phyloP scores from a whole-genome alignment of 352 stramenopile species.

The Phytophthora agathidicida region DNA sequence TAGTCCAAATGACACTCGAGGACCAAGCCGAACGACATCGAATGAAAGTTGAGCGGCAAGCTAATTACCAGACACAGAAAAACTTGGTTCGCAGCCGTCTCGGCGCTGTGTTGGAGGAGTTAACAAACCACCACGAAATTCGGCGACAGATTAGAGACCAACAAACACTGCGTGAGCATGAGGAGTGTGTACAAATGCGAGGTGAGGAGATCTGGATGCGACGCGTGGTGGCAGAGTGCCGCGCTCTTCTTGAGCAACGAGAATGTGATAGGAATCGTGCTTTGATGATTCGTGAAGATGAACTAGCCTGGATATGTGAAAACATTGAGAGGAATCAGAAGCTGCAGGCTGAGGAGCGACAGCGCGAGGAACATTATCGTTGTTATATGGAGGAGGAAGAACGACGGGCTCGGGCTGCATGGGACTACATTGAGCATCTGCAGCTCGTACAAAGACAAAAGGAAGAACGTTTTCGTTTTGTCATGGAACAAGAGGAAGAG shows the following conservation, averaged over 20 bases:
- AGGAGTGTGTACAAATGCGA: slow-evolving; percentile 52
- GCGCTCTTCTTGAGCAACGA: slow-evolving; percentile 21
- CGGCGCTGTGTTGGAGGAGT: slow-evolving; percentile 32
- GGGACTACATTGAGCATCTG: slow-evolving; percentile 4
- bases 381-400: slow-evolving; percentile 31
- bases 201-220: slow-evolving; percentile 47
- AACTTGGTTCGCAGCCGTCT: slow-evolving; percentile 7
- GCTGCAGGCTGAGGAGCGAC: slow-evolving; percentile 5
- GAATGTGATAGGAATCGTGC: slow-evolving; percentile 23
- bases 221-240: slow-evolving; percentile 31
- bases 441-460: slow-evolving; percentile 6
- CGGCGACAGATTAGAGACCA: slow-evolving; percentile 26
- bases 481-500: slow-evolving; percentile 25
- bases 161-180: slow-evolving; percentile 30
- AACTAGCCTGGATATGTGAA: slow-evolving; percentile 5
- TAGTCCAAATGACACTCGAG: slow-evolving; percentile 19
- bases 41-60: slow-evolving; percentile 15
- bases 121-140: slow-evolving; percentile 23
- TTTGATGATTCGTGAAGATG: slow-evolving; percentile 46
- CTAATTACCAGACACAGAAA: slow-evolving; percentile 16
- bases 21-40: slow-evolving; percentile 29
- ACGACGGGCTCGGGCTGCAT: slow-evolving; percentile 7
- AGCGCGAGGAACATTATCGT: slow-evolving; percentile 2
- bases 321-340: slow-evolving; percentile 2
- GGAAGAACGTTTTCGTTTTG: slow-evolving; percentile 11